Percentiles rank a stretch among this genome's conserved stretches.
Evolutionary conservation across 306 rosid genomes (phyloP).

Genomic region (Cyclanthera cordifolia): DNA sequence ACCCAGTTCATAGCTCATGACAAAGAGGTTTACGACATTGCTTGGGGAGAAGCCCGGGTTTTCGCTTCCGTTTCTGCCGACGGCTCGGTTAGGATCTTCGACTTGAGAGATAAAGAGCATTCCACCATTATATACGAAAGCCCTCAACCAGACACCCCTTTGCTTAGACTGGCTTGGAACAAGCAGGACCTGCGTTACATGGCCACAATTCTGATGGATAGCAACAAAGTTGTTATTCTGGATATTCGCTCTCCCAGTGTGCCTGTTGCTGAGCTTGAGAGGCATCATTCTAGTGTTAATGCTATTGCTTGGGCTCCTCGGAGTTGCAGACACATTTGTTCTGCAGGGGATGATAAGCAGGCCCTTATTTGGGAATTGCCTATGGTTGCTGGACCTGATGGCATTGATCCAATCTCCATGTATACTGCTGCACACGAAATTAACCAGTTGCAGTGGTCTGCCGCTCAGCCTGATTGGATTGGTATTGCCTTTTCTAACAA

Average conservation of each 20-base stretch:
- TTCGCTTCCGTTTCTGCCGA: slow-evolving; percentile 95
- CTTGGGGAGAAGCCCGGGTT: slow-evolving; percentile 91
- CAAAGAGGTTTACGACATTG: slow-evolving; percentile 82
- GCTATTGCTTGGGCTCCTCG: slow-evolving; percentile 77
- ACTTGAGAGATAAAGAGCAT: slow-evolving; percentile 79
- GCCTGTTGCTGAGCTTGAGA: slow-evolving; percentile 89
- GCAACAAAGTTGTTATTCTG: slow-evolving; percentile 72
- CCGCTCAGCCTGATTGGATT: slow-evolving; percentile 81
- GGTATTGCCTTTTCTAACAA: slow-evolving; percentile 74
- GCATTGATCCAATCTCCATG: slow-evolving; percentile 75
- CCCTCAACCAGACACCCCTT: slow-evolving; percentile 85
- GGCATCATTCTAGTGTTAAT: slow-evolving; percentile 55
- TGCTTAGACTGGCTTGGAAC: slow-evolving; percentile 92
- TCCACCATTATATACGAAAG: slow-evolving; percentile 90
- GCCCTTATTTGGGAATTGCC: slow-evolving; percentile 93
- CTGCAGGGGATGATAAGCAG: slow-evolving; percentile 76
- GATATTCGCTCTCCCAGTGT: slow-evolving; percentile 77
- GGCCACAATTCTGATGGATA: slow-evolving; percentile 88
- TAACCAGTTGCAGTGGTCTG: slow-evolving; percentile 88
- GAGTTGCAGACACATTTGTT: slow-evolving; percentile 55
- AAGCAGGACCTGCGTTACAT: slow-evolving; percentile 86
- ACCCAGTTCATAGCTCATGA: slow-evolving; percentile 98
- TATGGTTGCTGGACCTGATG: slow-evolving; percentile 56
- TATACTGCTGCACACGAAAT: slow-evolving; percentile 58
- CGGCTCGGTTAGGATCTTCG: slow-evolving; percentile 84